Conservation (phyloP, 257 asterid species). For the Coffea eugenioides region DNA sequence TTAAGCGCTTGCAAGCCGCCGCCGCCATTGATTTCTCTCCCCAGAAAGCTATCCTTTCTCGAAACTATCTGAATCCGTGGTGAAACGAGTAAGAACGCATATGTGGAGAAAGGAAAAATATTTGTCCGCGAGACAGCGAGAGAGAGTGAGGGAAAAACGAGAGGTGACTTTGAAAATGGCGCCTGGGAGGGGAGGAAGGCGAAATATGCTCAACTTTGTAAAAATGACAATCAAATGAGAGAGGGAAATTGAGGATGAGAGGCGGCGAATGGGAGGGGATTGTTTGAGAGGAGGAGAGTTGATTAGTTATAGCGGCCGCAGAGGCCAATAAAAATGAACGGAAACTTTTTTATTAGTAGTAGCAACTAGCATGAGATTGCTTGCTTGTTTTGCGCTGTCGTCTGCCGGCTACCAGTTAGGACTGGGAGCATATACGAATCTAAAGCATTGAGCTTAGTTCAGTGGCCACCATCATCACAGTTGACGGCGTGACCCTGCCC, state of each 20-base stretch:
- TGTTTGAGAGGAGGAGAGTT: background rate
- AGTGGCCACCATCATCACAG: no score
- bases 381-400: no score
- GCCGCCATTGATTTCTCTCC: conserved; percentile 23
- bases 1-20: conserved; percentile 31
- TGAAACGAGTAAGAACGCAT: background rate
- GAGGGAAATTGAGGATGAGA: background rate
- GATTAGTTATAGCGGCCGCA: conserved; percentile 4
- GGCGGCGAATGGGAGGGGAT: background rate
- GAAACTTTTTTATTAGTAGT: no score
- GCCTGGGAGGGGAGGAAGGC: background rate
- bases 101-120: background rate
- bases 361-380: no score
- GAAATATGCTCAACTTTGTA: background rate
- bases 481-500: no score
- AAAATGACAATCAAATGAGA: background rate
- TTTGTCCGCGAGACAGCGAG: background rate
- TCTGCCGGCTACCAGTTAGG: no score
- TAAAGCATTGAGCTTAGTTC: no score
- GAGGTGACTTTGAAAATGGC: background rate
- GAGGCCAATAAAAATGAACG: background rate
- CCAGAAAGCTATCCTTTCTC: background rate
- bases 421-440: no score
- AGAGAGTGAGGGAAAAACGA: background rate
- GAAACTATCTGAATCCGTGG: background rate